Conservation (phyloP, 352 stramenopile genomes). For the Phytopythium sindhum region DNA sequence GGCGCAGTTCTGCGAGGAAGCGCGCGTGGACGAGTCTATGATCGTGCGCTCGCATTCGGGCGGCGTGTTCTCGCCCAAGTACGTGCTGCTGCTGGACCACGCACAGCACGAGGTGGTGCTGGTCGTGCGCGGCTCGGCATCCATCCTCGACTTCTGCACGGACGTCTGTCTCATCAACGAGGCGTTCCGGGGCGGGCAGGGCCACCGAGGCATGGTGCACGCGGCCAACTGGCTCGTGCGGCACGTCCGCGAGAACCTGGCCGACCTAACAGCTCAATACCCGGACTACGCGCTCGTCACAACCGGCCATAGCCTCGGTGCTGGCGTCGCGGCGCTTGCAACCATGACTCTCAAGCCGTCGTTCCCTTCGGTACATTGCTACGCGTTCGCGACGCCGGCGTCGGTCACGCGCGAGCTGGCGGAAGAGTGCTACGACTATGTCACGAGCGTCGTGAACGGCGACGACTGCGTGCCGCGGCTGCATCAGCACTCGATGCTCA, state of each 20-base stretch:
- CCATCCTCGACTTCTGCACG: constrained; percentile 79
- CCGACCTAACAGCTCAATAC: constrained; percentile 32
- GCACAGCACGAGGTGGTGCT: constrained; percentile 53
- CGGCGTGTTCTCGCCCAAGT: constrained; percentile 80
- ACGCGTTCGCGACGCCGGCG: constrained; percentile 67
- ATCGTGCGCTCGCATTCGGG: constrained; percentile 53
- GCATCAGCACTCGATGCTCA: constrained; percentile 68
- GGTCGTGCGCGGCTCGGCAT: constrained; percentile 62
- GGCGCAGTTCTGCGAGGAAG: constrained; percentile 53
- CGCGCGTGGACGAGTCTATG: constrained; percentile 26
- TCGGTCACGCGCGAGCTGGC: constrained; percentile 69
- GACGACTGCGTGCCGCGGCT: constrained; percentile 82
- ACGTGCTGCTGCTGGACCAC: constrained; percentile 59
- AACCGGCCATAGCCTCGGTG: constrained; percentile 74
- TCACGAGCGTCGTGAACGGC: constrained; percentile 73
- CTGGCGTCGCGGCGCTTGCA: constrained; percentile 60
- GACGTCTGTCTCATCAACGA: constrained; percentile 79
- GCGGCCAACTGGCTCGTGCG: constrained; percentile 65
- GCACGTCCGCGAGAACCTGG: constrained; percentile 49
- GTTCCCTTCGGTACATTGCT: constrained; percentile 54
- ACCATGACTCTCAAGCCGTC: constrained; percentile 40
- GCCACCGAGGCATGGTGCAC: constrained; percentile 81
- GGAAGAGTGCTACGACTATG: constrained; percentile 40
- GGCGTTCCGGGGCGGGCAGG: constrained; percentile 60
- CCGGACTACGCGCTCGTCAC: constrained; percentile 53